Base-by-base conservation (phyloP, 768 basidiomycete species). In the Boletus sensibilis region DNA sequence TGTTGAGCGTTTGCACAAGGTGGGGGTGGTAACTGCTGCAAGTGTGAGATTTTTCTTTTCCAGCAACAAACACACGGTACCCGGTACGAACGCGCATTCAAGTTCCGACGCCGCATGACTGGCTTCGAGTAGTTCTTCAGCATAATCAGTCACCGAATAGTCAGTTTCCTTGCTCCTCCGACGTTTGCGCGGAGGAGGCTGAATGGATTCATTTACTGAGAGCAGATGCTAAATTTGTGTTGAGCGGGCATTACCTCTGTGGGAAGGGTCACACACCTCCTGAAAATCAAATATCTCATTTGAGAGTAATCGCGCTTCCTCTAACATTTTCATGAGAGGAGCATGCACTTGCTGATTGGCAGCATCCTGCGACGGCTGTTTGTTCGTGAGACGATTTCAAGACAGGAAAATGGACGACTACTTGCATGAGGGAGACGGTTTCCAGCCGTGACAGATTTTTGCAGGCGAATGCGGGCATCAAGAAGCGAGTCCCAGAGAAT, bases 391-490 rank as follows among this genome's bases (percentile, higher is more conserved):
- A 54, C 50, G 34, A 58, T 40, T 31, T 43, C 41, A 29, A 10
- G 35, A 46, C n/a, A 50, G 39, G 33, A 40, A 45, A 37, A 46
- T 23, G 12, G 23, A 57, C 37, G 45, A 56, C 8, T 37, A 73
- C 85, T 62, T 65, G 87, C 92, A 34, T 61, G 65, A 34, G 90
- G 87, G 7, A 97, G 77, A 47, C 75, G 75, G 65, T 92, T 90
- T 7, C 85, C 78, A 12, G 86, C 76, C 2, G 76, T 65, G 43
- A 85, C 77, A 23, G 87, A 82, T 75, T 94, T 98, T 74, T 98
- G 96, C 42, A 97, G 72, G 25, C 86, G 86, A 69, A 98, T 98
- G 35, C 96, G 84, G n/a, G 90, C 84, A 68, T 97, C 92, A 29
- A 98, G 79, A 37, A 98, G 77, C 5, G 81, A 78, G 69, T 98